phyloP scores from a whole-genome alignment of 2,329 filamentous ascomycete genomes.

The Pezicula carpinea region DNA sequence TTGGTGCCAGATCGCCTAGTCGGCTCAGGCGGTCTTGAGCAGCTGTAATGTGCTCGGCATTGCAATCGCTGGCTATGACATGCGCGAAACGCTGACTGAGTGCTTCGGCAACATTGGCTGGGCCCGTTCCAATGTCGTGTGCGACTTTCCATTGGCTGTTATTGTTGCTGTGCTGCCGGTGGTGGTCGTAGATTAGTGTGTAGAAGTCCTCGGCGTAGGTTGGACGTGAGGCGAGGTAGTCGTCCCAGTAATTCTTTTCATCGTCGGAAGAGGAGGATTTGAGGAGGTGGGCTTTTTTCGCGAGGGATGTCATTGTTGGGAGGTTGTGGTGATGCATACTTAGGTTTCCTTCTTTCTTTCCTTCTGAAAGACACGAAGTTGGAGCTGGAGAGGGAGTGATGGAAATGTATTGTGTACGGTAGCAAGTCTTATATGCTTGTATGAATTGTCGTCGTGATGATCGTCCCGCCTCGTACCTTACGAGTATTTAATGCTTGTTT shows the following conservation, averaged over 20 bases:
- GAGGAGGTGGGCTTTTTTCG: too few relatives aligned
- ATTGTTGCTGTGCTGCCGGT: not conserved
- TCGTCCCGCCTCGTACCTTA: too few relatives aligned
- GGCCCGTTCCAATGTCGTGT: not conserved
- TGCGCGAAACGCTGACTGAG: not conserved
- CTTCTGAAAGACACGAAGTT: too few relatives aligned
- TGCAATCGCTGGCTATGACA: not conserved
- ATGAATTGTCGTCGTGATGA: too few relatives aligned
- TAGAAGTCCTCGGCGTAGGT: not conserved
- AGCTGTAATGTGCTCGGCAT: not conserved
- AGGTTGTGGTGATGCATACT: too few relatives aligned
- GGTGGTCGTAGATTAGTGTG: not conserved
- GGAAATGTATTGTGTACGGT: too few relatives aligned
- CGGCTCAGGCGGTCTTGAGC: not conserved
- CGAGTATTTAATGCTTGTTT: too few relatives aligned
- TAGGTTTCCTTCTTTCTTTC: too few relatives aligned
- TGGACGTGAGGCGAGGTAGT: not conserved
- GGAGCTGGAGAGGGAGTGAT: too few relatives aligned
- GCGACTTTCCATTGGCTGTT: not conserved
- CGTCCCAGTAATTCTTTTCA: not conserved
- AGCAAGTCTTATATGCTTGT: too few relatives aligned
- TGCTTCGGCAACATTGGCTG: not conserved
- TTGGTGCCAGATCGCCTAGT: not conserved
- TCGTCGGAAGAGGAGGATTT: too few relatives aligned
- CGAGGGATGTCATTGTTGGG: too few relatives aligned